These are phyloP conservation scores for Parmelia sp. DNA, from an alignment of 495 filamentous ascomycete species.

Conservation along the genomic window DNA sequence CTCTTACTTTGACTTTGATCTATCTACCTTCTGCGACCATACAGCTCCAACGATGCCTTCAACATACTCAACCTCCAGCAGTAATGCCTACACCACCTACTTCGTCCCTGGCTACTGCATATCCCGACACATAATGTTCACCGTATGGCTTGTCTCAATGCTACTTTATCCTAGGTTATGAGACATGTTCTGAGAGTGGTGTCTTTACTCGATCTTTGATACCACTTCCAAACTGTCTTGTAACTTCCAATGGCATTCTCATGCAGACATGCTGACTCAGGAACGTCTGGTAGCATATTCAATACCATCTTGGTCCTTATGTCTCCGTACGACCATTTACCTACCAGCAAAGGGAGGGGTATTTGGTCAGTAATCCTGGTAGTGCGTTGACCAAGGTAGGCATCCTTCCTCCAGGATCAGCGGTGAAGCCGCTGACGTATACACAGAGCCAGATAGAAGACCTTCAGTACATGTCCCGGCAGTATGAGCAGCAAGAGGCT, in stretches of 20 bases:
- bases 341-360: slow-evolving; percentile 51
- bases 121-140: slow-evolving; percentile 48
- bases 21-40: neutral
- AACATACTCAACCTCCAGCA: slow-evolving; percentile 15
- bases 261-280: neutral
- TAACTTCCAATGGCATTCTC: neutral
- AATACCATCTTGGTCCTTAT: slow-evolving; percentile 47
- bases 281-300: slow-evolving; percentile 31
- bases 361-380: slow-evolving; percentile 42
- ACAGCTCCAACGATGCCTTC: slow-evolving; percentile 9
- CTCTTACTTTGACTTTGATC: neutral
- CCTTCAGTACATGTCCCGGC: slow-evolving; percentile 43
- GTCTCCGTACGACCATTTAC: slow-evolving; percentile 47
- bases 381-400: slow-evolving; percentile 47
- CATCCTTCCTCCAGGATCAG: slow-evolving; percentile 13
- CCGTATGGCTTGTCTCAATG: slow-evolving; percentile 20
- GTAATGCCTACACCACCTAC: slow-evolving; percentile 35
- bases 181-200: slow-evolving; percentile 5
- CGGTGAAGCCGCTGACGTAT: slow-evolving; percentile 6
- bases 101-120: slow-evolving; percentile 50
- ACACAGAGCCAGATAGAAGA: slow-evolving; percentile 50
- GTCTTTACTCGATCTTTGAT: neutral
- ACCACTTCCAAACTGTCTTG: neutral
- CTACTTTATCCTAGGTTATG: neutral
- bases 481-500: slow-evolving; percentile 49